Percentiles rank a stretch among this genome's conserved stretches.
phyloP scores from a whole-genome alignment of 345 rosid genomes.

The Salix caprea region DNA sequence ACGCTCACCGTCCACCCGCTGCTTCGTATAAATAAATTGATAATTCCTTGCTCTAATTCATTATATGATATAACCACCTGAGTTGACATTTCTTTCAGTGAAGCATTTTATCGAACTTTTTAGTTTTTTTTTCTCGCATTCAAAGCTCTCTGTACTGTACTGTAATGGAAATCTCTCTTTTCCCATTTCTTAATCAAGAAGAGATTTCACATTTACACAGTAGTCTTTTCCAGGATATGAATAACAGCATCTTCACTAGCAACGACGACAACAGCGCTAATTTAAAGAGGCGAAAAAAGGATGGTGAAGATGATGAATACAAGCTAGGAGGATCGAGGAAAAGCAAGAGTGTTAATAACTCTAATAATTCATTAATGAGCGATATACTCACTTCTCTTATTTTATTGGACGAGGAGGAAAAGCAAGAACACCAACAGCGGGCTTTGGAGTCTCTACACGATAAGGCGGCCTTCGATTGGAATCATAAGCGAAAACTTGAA shows the following conservation, averaged over 20 bases:
- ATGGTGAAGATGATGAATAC: not conserved
- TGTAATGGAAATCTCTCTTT: slow-evolving; percentile 27
- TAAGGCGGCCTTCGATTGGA: slow-evolving; percentile 38
- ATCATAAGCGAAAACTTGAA: slow-evolving; percentile 31
- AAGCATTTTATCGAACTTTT: slow-evolving; percentile 1
- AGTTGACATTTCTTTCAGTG: not conserved
- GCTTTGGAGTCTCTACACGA: slow-evolving; percentile 36
- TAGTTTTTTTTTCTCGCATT: not conserved
- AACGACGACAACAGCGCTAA: not conserved
- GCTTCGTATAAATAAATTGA: not conserved
- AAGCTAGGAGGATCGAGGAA: not conserved
- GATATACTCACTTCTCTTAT: slow-evolving; percentile 49
- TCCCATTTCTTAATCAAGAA: slow-evolving; percentile 29
- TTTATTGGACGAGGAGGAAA: slow-evolving; percentile 59
- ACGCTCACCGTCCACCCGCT: slow-evolving; percentile 21
- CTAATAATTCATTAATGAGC: slow-evolving; percentile 1
- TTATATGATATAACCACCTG: slow-evolving; percentile 1
- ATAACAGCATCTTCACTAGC: not conserved
- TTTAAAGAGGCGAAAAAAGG: slow-evolving; percentile 21
- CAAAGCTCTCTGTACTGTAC: not conserved
- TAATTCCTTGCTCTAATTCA: not conserved
- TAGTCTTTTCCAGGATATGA: slow-evolving; percentile 27
- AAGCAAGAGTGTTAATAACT: not conserved
- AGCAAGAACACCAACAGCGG: slow-evolving; percentile 39
- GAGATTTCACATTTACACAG: slow-evolving; percentile 27